Base-by-base conservation (phyloP, 306 rosid genomes). In the Comarum palustre region DNA sequence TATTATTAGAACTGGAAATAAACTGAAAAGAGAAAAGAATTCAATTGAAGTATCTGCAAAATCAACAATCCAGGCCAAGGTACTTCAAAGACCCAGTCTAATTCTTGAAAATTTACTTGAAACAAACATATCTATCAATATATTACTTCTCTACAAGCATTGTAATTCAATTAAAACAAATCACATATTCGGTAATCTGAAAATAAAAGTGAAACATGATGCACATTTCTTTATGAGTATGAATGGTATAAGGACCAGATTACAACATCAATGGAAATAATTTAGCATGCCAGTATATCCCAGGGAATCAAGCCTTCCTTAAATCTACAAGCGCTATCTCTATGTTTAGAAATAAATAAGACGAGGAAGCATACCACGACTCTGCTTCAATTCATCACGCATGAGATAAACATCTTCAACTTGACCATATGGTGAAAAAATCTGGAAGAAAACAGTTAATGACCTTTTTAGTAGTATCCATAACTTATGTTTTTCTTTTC, bases 351-450 rank as follows among this genome's bases (percentile, higher is more conserved):
- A 74, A 76, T 69, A 22, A 68, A 71, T 22, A 77, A 74, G 74
- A 55, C 48, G 64, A 75, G 74, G 69, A 60, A 50, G 81, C 90
- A 79, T 71, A 94, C 98, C 98, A 34, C 97, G 97, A 75, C 96
- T 94, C 77, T 86, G 97, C 87, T 86, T 89, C 79, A 85, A 75
- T 71, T 91, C 97, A 85, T 94, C 98, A 51, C 97, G 95, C 97
- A 91, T 91, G 54, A 94, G 97, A 82, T 94, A 94, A 80, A 91
- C 96, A 83, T 91, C 97, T 85, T 94, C 97, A 58, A 94, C 96
- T 70, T 82, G 88, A 36, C 97, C 98, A 84, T 86, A 91, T 32
- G 87, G 89, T 64, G 90, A 80, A 81, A 94, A 94, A 52, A 94
- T 84, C 97, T 94, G 90, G 77, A 39, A 83, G 75, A 81, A 47